Conservation (phyloP, 2,329 filamentous ascomycete species). For the Ophiostoma sp. region DNA sequence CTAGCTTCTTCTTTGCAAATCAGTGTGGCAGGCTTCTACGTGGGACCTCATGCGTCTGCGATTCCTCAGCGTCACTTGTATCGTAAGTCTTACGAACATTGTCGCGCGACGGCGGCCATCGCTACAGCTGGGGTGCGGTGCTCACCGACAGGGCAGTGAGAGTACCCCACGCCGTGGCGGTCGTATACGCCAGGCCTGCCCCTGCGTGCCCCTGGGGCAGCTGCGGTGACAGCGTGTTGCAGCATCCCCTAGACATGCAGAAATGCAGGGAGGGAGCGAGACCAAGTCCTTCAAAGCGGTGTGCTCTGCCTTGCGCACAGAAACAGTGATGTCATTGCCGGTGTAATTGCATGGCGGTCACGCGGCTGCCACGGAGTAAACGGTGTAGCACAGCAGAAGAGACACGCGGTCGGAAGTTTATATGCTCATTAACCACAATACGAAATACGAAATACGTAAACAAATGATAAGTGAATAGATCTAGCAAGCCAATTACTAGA, state of each 20-base stretch:
- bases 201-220: neutral
- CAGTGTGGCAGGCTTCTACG: no score
- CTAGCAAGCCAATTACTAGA: neutral
- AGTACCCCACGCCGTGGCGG: no score
- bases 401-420: neutral
- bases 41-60: no score
- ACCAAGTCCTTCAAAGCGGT: constrained; percentile 4
- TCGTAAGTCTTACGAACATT: no score
- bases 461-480: neutral
- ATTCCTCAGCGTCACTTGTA: no score
- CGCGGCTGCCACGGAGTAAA: constrained; percentile 5
- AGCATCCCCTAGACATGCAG: neutral
- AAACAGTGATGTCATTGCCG: constrained; percentile 3
- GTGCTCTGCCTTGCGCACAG: neutral
- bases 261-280: neutral
- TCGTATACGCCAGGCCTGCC: no score
- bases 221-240: neutral
- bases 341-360: neutral
- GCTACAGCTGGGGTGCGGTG: no score
- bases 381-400: neutral
- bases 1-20: no score
- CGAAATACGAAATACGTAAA: neutral
- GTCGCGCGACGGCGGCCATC: no score
- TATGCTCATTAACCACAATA: neutral
- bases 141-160: neutral